Evolutionary conservation across 192 early-diverging fungal genomes (phyloP).

Genomic region (Chytriomyces hyalinus): DNA sequence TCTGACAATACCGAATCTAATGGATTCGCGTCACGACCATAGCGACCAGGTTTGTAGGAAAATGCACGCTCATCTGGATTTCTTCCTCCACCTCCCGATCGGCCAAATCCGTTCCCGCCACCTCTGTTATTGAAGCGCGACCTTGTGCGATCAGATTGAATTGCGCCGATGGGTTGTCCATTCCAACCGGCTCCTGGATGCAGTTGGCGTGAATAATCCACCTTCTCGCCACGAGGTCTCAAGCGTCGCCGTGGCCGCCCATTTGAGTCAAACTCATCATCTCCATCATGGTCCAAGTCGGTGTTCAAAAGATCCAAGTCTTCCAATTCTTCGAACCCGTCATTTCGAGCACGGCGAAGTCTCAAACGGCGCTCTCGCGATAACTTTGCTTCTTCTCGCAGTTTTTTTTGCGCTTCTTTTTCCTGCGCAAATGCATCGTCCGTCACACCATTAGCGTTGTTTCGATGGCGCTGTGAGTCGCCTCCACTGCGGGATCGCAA

Average conservation of each 20-base stretch:
- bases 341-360: slow-evolving; percentile 1
- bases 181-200: slow-evolving; percentile 30
- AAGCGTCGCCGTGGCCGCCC: background rate
- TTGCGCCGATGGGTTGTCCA: slow-evolving; percentile 18
- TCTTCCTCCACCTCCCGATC: background rate
- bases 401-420: background rate
- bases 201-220: slow-evolving; percentile 32
- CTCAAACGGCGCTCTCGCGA: slow-evolving; percentile 2
- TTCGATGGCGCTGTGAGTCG: background rate
- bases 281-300: slow-evolving; percentile 3
- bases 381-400: background rate
- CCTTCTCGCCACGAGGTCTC: slow-evolving; percentile 12
- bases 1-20: slow-evolving; percentile 16
- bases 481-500: slow-evolving; percentile 2
- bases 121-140: background rate
- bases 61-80: background rate
- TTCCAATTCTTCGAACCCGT: background rate
- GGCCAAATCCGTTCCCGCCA: slow-evolving; percentile 3
- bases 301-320: background rate
- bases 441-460: background rate
- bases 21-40: background rate
- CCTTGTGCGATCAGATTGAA: background rate
- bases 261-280: background rate
- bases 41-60: slow-evolving; percentile 5
- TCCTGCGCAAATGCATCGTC: background rate